Evolutionary conservation across 176 grass and related monocot species (phyloP).

Genomic region (Raddia guianensis): DNA sequence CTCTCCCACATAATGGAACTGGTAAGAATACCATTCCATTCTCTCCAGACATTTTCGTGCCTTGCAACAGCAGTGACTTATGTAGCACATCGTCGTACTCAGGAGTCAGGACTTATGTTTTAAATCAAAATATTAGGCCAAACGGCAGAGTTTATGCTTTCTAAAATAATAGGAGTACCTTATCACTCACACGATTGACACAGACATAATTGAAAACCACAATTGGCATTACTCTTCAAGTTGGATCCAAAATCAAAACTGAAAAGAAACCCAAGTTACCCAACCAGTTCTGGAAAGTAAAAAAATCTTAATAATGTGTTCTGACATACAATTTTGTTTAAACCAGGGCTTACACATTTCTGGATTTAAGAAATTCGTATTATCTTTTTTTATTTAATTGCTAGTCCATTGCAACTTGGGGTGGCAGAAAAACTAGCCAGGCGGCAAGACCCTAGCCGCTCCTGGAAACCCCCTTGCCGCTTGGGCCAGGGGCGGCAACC

Average conservation of each 20-base stretch:
- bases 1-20: no score
- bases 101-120: background rate
- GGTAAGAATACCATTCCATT: no score
- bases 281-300: background rate
- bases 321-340: no score
- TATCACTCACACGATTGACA: background rate
- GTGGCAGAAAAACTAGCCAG: no score
- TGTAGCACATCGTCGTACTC: background rate
- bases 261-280: background rate
- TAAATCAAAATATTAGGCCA: slow-evolving; percentile 30
- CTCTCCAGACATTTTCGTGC: background rate
- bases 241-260: background rate
- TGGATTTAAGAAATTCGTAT: no score
- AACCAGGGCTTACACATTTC: no score
- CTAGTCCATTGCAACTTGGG: no score
- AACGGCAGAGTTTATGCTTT: background rate
- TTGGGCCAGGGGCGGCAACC: no score
- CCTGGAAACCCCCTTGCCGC: no score
- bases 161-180: background rate
- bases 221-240: background rate
- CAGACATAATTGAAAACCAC: background rate
- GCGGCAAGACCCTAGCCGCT: no score
- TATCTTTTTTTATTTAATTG: no score
- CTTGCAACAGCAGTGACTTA: background rate
- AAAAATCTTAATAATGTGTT: no score